Evolutionary conservation across 2,329 filamentous ascomycete genomes (phyloP).

Genomic region (Phaeophleospora eucalypticola): DNA sequence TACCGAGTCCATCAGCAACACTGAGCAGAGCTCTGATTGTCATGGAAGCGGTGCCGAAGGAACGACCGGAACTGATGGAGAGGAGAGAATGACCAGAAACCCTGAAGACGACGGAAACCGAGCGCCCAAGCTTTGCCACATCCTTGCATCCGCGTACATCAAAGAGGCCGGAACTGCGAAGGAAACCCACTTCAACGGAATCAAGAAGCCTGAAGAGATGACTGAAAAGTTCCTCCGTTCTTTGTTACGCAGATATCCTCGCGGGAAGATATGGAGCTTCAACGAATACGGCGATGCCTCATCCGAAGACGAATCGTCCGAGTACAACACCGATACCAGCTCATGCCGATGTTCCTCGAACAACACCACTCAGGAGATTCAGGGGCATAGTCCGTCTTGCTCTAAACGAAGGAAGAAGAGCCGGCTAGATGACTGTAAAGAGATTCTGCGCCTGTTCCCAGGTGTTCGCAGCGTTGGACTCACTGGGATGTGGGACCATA

Average conservation of each 20-base stretch:
- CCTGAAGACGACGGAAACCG: constrained; percentile 7
- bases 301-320: constrained; percentile 27
- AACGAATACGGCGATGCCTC: constrained; percentile 27
- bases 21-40: constrained; percentile 20
- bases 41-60: constrained; percentile 15
- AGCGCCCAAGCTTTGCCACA: constrained; percentile 16
- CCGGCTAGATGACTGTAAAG: constrained; percentile 25
- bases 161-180: constrained; percentile 3
- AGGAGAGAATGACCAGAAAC: constrained; percentile 14
- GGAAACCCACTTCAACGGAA: constrained; percentile 6
- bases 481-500: constrained; percentile 51
- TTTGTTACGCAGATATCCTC: constrained; percentile 30
- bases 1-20: constrained; percentile 11
- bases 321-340: constrained; percentile 16
- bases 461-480: constrained; percentile 47
- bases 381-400: constrained; percentile 14
- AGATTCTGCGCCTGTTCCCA: constrained; percentile 40
- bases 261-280: constrained; percentile 35
- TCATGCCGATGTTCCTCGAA: constrained; percentile 9
- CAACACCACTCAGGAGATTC: not conserved
- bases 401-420: constrained; percentile 22
- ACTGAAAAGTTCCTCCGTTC: constrained; percentile 23
- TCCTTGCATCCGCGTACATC: constrained; percentile 20
- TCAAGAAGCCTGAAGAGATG: constrained; percentile 16
- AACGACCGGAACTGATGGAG: constrained; percentile 18